Percentiles rank a stretch among this genome's conserved stretches.
These are phyloP conservation scores for Cucumis cinereus DNA, from an alignment of 306 rosid species.

Conservation along the genomic window DNA sequence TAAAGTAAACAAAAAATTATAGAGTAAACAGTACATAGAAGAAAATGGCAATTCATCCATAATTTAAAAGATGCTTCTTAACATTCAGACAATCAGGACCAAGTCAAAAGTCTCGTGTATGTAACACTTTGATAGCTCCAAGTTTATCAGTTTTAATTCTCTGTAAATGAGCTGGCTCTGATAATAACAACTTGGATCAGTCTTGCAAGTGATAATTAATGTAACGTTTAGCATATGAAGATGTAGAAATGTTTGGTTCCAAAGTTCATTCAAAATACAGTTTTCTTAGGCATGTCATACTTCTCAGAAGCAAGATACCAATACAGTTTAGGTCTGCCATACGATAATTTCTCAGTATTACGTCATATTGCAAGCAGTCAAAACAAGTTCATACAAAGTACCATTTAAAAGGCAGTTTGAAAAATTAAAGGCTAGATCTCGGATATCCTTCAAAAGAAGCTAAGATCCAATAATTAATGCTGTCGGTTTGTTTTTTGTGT, in stretches of 20 bases:
- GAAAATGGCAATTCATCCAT: not conserved
- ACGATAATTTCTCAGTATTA: not conserved
- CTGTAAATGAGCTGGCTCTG: not conserved
- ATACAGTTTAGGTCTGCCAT: not conserved
- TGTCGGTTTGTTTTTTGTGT: too few relatives aligned
- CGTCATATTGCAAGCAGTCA: not conserved
- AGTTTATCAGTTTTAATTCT: not conserved
- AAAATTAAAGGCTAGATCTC: not conserved
- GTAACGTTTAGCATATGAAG: not conserved
- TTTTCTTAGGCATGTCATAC: not conserved
- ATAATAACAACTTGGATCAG: not conserved
- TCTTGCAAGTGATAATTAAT: not conserved
- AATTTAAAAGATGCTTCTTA: not conserved
- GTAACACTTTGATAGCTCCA: not conserved
- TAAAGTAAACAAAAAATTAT: too few relatives aligned
- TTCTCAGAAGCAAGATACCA: not conserved
- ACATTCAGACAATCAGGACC: not conserved
- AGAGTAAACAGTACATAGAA: too few relatives aligned
- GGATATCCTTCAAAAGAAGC: not conserved
- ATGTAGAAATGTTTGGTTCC: not conserved
- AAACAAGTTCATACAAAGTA: not conserved
- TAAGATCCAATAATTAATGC: too few relatives aligned
- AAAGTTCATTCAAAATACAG: not conserved
- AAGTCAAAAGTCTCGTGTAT: not conserved
- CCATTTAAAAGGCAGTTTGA: not conserved